Conservation (phyloP, 1,284 basidiomycete species). For the Amylostereum areolatum region DNA sequence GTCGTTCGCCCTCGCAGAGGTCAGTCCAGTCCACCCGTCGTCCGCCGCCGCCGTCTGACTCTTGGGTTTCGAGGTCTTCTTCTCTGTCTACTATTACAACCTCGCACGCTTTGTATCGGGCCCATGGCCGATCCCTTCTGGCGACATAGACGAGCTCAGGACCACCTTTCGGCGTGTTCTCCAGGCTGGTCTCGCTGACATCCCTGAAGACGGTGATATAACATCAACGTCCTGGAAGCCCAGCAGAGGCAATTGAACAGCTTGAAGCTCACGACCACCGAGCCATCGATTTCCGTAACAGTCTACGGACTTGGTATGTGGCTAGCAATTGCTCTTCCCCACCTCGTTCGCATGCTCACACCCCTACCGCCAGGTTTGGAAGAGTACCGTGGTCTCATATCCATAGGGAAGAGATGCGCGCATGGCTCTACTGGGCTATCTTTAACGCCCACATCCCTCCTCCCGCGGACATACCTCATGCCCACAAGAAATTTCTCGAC, state of each 20-base stretch:
- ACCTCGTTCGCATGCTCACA: slow-evolving; percentile 1
- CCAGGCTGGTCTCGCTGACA: slow-evolving; percentile 54
- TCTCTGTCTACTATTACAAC: slow-evolving; percentile 65
- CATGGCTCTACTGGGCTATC: slow-evolving; percentile 85
- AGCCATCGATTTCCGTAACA: slow-evolving; percentile 71
- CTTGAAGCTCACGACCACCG: slow-evolving; percentile 62
- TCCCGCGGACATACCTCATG: slow-evolving; percentile 37
- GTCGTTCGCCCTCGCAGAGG: slow-evolving; percentile 53
- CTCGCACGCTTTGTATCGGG: slow-evolving; percentile 51
- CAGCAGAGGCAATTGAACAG: slow-evolving; percentile 50
- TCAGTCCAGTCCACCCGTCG: slow-evolving; percentile 22
- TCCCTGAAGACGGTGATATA: slow-evolving; percentile 43
- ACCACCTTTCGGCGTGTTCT: slow-evolving; percentile 54
- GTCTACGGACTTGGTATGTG: slow-evolving; percentile 53
- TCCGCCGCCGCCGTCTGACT: neutral
- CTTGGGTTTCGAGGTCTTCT: slow-evolving; percentile 52
- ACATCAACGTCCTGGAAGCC: slow-evolving; percentile 49
- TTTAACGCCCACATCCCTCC: slow-evolving; percentile 62
- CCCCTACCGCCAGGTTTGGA: slow-evolving; percentile 49
- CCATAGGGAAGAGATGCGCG: slow-evolving; percentile 54
- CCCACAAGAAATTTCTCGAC: slow-evolving; percentile 46
- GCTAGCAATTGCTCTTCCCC: neutral
- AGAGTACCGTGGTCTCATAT: slow-evolving; percentile 72
- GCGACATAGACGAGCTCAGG: slow-evolving; percentile 50
- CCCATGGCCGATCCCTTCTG: slow-evolving; percentile 39